Percentiles rank a stretch among this genome's conserved stretches.
These are phyloP conservation scores for Arthrobotrys iridis DNA, from an alignment of 2,329 filamentous ascomycete genomes.

Conservation along the genomic window DNA sequence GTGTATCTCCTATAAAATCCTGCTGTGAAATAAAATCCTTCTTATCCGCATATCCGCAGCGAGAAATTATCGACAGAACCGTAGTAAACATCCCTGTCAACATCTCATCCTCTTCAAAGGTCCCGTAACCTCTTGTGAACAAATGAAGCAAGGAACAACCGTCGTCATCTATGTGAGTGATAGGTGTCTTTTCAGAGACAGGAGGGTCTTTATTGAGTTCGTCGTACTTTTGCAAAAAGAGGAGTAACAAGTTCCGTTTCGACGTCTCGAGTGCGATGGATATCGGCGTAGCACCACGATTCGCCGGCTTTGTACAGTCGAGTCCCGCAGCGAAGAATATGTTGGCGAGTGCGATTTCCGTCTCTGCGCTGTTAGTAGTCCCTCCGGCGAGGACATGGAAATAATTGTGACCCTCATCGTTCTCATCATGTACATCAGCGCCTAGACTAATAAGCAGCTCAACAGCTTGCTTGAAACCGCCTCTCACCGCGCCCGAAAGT, in stretches of 20 bases:
- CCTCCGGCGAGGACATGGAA: slow-evolving; percentile 12
- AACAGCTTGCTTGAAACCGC: slow-evolving; percentile 22
- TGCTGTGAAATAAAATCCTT: neutral
- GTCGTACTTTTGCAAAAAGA: slow-evolving; percentile 8
- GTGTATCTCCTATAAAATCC: slow-evolving; percentile 6
- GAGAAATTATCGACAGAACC: neutral
- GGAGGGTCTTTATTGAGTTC: neutral
- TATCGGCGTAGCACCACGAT: neutral
- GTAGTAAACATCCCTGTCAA: neutral
- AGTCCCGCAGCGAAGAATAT: slow-evolving; percentile 14
- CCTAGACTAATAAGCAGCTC: slow-evolving; percentile 9
- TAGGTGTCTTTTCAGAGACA: neutral
- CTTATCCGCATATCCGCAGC: neutral
- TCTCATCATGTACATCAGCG: slow-evolving; percentile 20
- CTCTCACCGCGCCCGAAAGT: slow-evolving; percentile 6
- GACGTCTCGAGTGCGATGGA: neutral
- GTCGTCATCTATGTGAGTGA: neutral
- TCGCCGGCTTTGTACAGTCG: neutral
- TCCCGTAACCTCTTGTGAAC: neutral
- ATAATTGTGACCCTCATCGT: neutral
- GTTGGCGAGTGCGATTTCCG: neutral
- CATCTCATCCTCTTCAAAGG: neutral
- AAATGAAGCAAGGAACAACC: slow-evolving; percentile 3
- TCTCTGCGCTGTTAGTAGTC: neutral
- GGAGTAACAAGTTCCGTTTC: neutral